Percentiles rank a stretch among this genome's conserved stretches.
These are phyloP conservation scores for Hypoxylon lienhwacheense DNA, from an alignment of 495 filamentous ascomycete genomes.

Conservation along the genomic window DNA sequence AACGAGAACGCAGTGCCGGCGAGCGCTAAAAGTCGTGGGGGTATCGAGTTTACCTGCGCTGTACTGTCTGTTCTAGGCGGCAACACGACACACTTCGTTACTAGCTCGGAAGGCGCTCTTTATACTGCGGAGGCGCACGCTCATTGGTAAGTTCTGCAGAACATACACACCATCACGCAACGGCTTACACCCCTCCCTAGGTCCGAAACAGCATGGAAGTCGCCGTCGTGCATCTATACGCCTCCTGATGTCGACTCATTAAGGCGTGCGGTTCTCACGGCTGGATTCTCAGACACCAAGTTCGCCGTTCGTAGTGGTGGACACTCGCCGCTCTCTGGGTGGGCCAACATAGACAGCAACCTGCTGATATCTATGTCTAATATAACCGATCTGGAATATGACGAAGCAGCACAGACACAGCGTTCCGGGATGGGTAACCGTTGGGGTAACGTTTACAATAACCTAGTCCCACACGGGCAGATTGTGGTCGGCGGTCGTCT, in stretches of 20 bases:
- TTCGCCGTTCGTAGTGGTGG: slow-evolving; percentile 1
- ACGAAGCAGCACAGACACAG: background rate
- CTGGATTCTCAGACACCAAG: background rate
- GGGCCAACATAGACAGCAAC: background rate
- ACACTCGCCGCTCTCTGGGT: slow-evolving; percentile 1
- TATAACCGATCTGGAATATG: background rate
- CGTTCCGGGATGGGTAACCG: slow-evolving; percentile 4
- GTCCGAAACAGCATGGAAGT: slow-evolving; percentile 3
- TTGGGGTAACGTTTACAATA: background rate
- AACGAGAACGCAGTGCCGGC: background rate
- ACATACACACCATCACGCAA: background rate
- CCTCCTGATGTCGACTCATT: background rate
- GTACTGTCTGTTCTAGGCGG: background rate
- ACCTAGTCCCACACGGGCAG: background rate
- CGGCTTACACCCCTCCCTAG: background rate
- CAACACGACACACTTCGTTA: background rate
- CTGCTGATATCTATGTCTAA: slow-evolving; percentile 2
- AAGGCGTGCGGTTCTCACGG: background rate
- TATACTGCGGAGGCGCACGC: background rate
- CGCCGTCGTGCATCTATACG: background rate
- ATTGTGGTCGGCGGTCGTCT: slow-evolving; percentile 1
- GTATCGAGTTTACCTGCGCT: background rate
- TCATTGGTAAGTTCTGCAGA: slow-evolving; percentile 1
- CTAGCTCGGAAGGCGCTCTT: background rate
- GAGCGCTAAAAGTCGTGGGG: background rate